A percentile compares a stretch with the other conserved stretches of the same genome.
Evolutionary conservation across 257 asterid species (phyloP).

Genomic region (Solanum neorickii): DNA sequence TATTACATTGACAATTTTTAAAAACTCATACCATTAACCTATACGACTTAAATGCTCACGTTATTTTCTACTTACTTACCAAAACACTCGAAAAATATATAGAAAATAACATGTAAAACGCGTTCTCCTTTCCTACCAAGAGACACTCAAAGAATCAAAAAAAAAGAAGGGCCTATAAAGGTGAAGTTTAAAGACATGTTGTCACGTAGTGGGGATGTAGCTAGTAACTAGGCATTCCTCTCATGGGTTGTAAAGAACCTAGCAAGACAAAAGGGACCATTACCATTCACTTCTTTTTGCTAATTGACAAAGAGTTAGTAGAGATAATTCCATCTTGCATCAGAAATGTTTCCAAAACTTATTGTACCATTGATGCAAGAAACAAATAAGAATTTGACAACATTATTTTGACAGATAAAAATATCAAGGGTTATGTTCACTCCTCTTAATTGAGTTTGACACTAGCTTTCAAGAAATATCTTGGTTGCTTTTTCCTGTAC

Average conservation of each 20-base stretch:
- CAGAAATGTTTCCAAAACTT: not conserved
- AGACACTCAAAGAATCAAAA: not conserved
- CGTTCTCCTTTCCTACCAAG: not conserved
- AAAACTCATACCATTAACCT: not conserved
- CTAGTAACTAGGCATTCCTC: not conserved
- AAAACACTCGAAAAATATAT: not conserved
- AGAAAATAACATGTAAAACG: not conserved
- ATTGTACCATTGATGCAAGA: not conserved
- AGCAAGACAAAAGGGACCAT: not conserved
- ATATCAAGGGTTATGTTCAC: not conserved
- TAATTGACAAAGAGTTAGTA: not conserved
- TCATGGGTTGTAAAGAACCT: not conserved
- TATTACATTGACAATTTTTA: not conserved
- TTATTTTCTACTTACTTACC: not conserved
- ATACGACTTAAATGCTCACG: not conserved
- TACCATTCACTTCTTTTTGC: not conserved
- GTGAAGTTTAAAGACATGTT: not conserved
- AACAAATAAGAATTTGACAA: not conserved
- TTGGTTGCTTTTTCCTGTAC: not conserved
- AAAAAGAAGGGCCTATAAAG: not conserved
- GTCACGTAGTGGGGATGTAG: not conserved
- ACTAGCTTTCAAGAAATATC: not conserved
- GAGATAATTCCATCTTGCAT: not conserved
- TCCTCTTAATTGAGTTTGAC: not conserved
- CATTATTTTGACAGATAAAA: not conserved